Conservation (phyloP, 768 basidiomycete genomes). For the Pholiota microspora region DNA sequence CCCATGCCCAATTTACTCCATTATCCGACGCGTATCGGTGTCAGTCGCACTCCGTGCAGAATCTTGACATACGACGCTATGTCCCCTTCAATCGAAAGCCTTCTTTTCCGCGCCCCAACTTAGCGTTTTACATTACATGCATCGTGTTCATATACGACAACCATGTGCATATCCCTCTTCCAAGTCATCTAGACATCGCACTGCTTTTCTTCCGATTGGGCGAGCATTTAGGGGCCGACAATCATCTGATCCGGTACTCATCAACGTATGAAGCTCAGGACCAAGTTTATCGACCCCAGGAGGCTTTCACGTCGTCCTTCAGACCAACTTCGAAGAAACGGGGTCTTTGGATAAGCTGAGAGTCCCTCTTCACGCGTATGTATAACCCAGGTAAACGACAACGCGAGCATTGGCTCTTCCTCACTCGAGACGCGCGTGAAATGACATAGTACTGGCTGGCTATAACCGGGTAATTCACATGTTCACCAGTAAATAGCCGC, state of each 20-base stretch:
- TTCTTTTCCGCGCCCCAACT: not conserved
- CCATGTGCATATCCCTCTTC: not conserved
- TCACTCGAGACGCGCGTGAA: no score
- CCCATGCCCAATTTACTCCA: not conserved
- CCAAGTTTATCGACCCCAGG: not conserved
- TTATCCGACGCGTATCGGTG: constrained; percentile 1
- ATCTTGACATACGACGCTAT: not conserved
- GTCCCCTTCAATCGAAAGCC: not conserved
- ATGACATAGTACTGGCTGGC: no score
- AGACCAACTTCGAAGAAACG: no score
- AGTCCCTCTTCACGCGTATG: not conserved
- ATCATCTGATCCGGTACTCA: not conserved
- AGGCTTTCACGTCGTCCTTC: no score
- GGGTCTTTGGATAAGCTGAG: not conserved
- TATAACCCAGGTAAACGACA: no score
- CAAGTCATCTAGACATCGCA: not conserved
- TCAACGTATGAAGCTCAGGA: not conserved
- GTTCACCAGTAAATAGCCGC: no score
- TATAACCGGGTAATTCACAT: no score
- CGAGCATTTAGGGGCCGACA: not conserved
- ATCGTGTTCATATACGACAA: not conserved
- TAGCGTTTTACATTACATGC: not conserved
- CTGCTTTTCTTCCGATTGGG: not conserved
- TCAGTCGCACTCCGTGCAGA: not conserved
- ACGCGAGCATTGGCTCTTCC: no score